Base-by-base conservation (phyloP, 495 filamentous ascomycete species). In the Penicillium samsonianum region DNA sequence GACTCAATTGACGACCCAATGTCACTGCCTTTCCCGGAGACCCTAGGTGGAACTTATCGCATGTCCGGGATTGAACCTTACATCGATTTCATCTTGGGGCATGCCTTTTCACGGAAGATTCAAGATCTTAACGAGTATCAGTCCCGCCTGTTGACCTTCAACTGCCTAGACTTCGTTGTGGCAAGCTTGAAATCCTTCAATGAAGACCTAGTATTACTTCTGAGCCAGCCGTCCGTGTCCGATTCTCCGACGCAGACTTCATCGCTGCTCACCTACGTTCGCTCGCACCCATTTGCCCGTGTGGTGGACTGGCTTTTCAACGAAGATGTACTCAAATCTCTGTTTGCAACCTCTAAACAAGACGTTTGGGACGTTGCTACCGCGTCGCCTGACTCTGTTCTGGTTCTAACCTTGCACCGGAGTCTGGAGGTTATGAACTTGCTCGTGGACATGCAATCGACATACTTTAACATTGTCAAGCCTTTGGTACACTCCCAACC, bases 301-400 rank as follows among this genome's bases (percentile, higher is more conserved):
- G 89, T 92, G 22, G 94, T 96, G 85, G 95, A 98, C 69, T 98
- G 95, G 90, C 80, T 98, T 69, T 96, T 96, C 67, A 96, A 96
- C 63, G 90, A 94, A 61, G 90, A 90, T 59, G 90, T 96, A 23
- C 81, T 96, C 53, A 80, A 80, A 59, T 84, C 85, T 20, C 71
- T 99, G 14, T 91, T 96, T 66, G 78, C 84, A 49, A 84, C 86
- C 12, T 84, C 91, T 37, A 84, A 90, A 52, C 84, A 92, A 65
- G 82, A 94, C 63, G 68, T 87, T 19, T 70, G 74, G 10, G 84
- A 87, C 49, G 78, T 98, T 42, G 78, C 84, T 46, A 82, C 79
- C 46, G 81, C 89, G 11, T 71, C 83, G 8, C 77, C 84, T 8
- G 86, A 90, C 49, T 95, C 90, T 6, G 87, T 91, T 5, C 73